Evolutionary conservation across 176 grass and related monocot genomes (phyloP).

Genomic region (Dendrocalamus sinicus): DNA sequence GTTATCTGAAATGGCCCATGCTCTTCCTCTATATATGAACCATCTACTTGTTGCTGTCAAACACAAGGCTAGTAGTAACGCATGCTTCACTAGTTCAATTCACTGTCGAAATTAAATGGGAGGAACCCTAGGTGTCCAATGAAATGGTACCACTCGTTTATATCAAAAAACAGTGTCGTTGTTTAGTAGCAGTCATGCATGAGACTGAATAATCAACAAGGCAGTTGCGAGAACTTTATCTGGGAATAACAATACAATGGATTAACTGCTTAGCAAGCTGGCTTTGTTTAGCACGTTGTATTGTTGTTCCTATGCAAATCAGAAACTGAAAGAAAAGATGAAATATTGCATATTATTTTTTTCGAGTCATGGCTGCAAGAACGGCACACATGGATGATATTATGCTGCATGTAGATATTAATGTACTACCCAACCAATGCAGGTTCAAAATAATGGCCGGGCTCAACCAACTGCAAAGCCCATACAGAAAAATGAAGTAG

Average conservation of each 20-base stretch:
- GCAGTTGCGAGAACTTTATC: not conserved
- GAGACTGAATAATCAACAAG: not conserved
- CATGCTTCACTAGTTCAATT: not conserved
- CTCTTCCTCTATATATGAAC: not conserved
- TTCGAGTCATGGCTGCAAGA: not conserved
- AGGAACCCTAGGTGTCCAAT: not conserved
- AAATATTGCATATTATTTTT: not conserved
- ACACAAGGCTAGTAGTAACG: not conserved
- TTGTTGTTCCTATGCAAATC: not conserved
- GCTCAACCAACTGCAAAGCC: not conserved
- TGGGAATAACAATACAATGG: not conserved
- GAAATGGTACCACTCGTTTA: not conserved
- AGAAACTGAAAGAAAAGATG: not conserved
- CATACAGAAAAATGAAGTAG: not conserved
- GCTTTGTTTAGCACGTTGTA: not conserved
- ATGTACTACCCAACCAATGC: not conserved
- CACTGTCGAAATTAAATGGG: not conserved
- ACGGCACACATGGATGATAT: not conserved
- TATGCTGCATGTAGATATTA: not conserved
- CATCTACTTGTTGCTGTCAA: slow-evolving; percentile 16
- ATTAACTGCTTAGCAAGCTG: not conserved
- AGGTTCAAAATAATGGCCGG: not conserved
- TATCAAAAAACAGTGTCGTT: not conserved
- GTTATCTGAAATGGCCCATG: slow-evolving; percentile 26
- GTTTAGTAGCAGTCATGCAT: not conserved